These are phyloP conservation scores for Taiwanofungus camphoratus DNA, from an alignment of 1,284 basidiomycete genomes.

Conservation along the genomic window DNA sequence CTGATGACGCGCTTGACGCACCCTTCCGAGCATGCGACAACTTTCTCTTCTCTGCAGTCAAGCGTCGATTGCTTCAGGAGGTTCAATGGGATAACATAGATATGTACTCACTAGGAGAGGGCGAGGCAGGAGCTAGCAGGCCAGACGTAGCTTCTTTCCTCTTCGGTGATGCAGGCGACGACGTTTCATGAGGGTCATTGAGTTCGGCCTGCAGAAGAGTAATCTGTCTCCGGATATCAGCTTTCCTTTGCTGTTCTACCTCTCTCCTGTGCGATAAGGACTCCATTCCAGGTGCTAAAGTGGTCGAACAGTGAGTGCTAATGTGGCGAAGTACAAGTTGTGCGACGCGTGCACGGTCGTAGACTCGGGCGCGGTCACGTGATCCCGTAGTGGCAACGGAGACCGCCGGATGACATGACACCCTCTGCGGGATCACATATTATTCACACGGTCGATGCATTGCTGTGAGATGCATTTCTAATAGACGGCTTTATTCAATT, in stretches of 20 bases:
- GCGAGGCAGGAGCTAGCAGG: slow-evolving; percentile 58
- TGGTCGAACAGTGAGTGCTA: too few species aligned
- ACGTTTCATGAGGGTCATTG: slow-evolving; percentile 22
- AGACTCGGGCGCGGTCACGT: too few species aligned
- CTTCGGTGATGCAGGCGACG: slow-evolving; percentile 38
- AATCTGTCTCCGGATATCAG: slow-evolving; percentile 38
- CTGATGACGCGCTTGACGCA: too few species aligned
- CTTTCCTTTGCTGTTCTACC: slow-evolving; percentile 24
- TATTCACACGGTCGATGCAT: too few species aligned
- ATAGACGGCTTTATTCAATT: too few species aligned
- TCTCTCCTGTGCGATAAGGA: slow-evolving; percentile 7
- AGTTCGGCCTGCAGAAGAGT: slow-evolving; percentile 38
- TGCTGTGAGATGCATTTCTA: too few species aligned
- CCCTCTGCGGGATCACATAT: too few species aligned
- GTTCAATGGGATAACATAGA: not conserved
- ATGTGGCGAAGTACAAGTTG: too few species aligned
- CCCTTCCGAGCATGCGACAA: slow-evolving; percentile 9
- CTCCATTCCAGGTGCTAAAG: slow-evolving; percentile 8
- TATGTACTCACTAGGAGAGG: slow-evolving; percentile 57
- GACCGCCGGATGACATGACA: too few species aligned
- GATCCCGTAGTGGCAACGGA: too few species aligned
- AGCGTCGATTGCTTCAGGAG: not conserved
- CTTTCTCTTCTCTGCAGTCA: slow-evolving; percentile 38
- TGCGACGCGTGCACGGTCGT: too few species aligned
- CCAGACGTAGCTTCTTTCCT: slow-evolving; percentile 38